These are phyloP conservation scores for Suillus discolor DNA, from an alignment of 768 basidiomycete genomes.

Conservation along the genomic window DNA sequence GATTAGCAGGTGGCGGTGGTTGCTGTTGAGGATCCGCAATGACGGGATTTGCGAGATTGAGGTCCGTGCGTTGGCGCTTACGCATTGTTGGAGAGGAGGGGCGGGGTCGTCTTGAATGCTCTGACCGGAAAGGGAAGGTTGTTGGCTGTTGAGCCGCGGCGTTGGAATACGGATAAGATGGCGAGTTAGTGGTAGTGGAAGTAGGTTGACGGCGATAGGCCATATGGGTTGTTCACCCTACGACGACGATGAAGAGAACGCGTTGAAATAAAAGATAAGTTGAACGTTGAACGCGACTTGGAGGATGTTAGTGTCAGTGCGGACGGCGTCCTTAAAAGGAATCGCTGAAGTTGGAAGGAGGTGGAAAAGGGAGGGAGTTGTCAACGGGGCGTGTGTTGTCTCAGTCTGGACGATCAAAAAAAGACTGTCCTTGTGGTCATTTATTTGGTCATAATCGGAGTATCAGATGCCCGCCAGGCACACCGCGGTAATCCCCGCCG, in stretches of 20 bases:
- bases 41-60: constrained; percentile 48
- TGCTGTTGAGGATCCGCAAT: constrained; percentile 42
- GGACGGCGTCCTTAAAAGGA: constrained; percentile 44
- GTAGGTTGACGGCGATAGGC: too few species aligned
- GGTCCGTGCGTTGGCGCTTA: constrained; percentile 63
- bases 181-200: too few species aligned
- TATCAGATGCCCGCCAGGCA: constrained; percentile 35
- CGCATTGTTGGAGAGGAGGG: constrained; percentile 61
- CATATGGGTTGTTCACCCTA: constrained; percentile 27
- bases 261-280: constrained; percentile 21
- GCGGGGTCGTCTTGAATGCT: constrained; percentile 42
- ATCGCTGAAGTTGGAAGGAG: constrained; percentile 46
- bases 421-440: constrained; percentile 39
- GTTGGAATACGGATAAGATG: too few species aligned
- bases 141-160: constrained; percentile 26
- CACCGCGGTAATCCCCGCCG: constrained; percentile 36
- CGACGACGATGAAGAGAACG: constrained; percentile 21
- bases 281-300: constrained; percentile 32
- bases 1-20: constrained; percentile 23
- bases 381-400: constrained; percentile 41
- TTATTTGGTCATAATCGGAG: constrained; percentile 38
- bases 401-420: constrained; percentile 44
- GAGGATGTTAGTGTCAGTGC: constrained; percentile 37
- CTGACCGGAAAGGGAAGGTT: constrained; percentile 48
- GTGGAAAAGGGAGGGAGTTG: constrained; percentile 42